Base-by-base conservation (phyloP, 805 yeast genomes). In the Cyberlindnera xishuangbannaensis region DNA sequence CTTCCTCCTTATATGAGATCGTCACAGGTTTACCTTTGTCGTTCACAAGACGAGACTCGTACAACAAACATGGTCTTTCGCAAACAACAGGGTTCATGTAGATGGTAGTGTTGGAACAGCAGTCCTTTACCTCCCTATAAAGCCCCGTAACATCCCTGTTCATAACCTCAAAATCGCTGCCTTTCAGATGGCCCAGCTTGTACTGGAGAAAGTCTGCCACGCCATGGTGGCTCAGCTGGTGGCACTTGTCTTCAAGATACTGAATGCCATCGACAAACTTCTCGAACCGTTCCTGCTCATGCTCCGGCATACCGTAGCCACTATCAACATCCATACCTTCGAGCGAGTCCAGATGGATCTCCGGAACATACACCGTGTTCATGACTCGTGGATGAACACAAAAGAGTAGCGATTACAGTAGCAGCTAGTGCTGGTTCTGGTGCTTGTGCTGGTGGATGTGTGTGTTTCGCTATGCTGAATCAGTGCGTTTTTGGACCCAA, bases 151-250 rank as follows among this genome's bases (percentile, higher is more conserved):
- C 13, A 11, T 40, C 44, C 17, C 30, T 25, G n/a, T 31, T 18
- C 17, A 36, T 25, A 19, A 29, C 13, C 24, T 48, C 50, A 16
- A 48, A 46, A 26, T 37, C 38, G 18, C 46, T 39, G 2, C 48
- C 47, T 27, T 36, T 38, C 25, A 49, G 22, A 28, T 45, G 48
- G 4, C 50, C 51, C 6, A 47, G 40, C 24, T 47, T 40, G 30
- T 43, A 49, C 3, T 36, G 36, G 12, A 48, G 31, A 27, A 48
- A 48, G 15, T 39, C 37, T 1, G 48, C 53, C n/a, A 39, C 35
- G 2, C 53, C 53, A 25, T 37, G 31, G 25, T 43, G 47, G 18
- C 33, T 37, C 16, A 38, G 17, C 18, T 39, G 41, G 16, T 31
- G 23, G 20, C 28, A 19, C 15, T 31, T n/a, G 27, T 39, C 41